phyloP scores from a whole-genome alignment of 176 grass and related monocot species.

The Bromus sterilis region DNA sequence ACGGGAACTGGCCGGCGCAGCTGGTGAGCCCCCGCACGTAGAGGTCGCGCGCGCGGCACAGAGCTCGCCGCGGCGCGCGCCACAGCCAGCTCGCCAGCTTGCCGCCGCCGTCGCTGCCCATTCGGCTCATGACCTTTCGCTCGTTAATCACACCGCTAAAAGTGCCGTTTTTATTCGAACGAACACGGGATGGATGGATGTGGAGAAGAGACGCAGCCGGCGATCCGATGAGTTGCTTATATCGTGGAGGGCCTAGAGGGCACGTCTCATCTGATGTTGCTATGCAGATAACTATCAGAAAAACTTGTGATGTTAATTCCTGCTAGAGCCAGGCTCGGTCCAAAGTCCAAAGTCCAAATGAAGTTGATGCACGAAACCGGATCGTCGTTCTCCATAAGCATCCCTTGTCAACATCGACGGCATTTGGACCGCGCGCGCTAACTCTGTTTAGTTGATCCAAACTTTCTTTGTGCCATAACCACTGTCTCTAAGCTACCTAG shows the following conservation, averaged over 20 bases:
- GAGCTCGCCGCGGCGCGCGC: slow-evolving; percentile 22
- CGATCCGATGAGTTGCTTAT: background rate
- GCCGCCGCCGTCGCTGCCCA: slow-evolving; percentile 8
- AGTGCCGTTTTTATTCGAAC: background rate
- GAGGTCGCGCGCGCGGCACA: slow-evolving; percentile 50
- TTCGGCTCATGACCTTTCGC: slow-evolving; percentile 3
- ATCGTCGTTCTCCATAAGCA: background rate
- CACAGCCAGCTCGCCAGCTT: slow-evolving; percentile 36
- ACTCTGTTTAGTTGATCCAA: background rate
- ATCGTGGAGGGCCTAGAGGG: background rate
- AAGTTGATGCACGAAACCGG: background rate
- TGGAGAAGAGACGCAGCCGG: background rate
- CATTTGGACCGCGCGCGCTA: background rate
- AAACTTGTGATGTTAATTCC: background rate
- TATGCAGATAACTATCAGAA: background rate
- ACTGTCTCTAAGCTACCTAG: background rate
- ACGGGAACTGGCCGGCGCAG: slow-evolving; percentile 36
- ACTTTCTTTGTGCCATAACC: background rate
- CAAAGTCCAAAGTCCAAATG: background rate
- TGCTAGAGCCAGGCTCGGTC: background rate
- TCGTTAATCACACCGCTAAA: background rate
- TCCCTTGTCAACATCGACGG: background rate
- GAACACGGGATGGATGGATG: background rate
- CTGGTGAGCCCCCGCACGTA: slow-evolving; percentile 53
- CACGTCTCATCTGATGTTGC: background rate